These are phyloP conservation scores for Vaccinium macrocarpon DNA, from an alignment of 148 eudicot genomes.

Conservation along the genomic window DNA sequence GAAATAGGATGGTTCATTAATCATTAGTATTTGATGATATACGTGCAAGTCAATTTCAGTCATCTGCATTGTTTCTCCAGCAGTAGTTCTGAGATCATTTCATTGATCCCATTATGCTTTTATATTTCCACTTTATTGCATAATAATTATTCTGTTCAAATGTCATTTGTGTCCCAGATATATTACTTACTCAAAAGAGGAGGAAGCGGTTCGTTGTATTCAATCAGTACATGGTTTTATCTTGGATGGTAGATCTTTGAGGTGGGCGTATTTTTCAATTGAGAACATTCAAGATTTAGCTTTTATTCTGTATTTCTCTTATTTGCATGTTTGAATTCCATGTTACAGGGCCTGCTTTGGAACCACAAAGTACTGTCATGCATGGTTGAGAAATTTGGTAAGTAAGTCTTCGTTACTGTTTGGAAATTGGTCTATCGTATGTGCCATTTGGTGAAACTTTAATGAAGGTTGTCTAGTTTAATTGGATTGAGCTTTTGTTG, in stretches of 20 bases:
- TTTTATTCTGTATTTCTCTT: slow-evolving; percentile 9
- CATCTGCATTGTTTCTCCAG: background rate
- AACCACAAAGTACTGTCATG: slow-evolving; percentile 96
- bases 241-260: slow-evolving; percentile 73
- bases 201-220: slow-evolving; percentile 93
- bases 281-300: background rate
- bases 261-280: slow-evolving; percentile 36
- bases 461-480: background rate
- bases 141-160: background rate
- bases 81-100: background rate
- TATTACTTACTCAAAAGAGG: slow-evolving; percentile 93
- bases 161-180: slow-evolving; percentile 47
- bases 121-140: background rate
- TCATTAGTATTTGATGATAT: background rate
- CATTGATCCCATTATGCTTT: background rate
- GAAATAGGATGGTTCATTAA: background rate
- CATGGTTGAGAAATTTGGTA: slow-evolving; percentile 97
- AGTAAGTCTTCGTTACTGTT: slow-evolving; percentile 21
- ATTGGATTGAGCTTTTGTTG: slow-evolving; percentile 16
- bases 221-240: slow-evolving; percentile 92
- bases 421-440: slow-evolving; percentile 3
- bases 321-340: slow-evolving; percentile 10
- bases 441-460: background rate
- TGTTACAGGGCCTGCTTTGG: slow-evolving; percentile 91
- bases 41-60: background rate